These are phyloP conservation scores for Hypocreales sp. DNA, from an alignment of 2,329 filamentous ascomycete species.

Conservation along the genomic window DNA sequence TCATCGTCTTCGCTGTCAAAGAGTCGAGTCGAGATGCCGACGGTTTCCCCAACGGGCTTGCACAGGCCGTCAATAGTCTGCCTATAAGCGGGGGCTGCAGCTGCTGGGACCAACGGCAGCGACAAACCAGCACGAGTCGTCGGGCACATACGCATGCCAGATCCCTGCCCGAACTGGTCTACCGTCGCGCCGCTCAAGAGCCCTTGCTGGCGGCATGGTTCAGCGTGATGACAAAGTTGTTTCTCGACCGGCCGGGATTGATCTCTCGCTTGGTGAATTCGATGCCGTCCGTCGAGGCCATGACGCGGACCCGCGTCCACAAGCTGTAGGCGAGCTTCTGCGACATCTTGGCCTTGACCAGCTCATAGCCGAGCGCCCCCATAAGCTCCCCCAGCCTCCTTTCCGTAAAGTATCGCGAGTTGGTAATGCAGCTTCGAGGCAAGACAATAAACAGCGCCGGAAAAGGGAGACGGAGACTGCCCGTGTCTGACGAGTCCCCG, in stretches of 20 bases:
- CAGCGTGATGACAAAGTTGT: slow-evolving; percentile 81
- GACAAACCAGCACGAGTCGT: no score
- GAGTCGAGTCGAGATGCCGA: no score
- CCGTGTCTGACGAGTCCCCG: slow-evolving; percentile 3
- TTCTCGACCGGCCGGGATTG: slow-evolving; percentile 58
- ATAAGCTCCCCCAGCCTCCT: slow-evolving; percentile 56
- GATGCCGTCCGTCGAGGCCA: slow-evolving; percentile 4
- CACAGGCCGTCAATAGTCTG: no score
- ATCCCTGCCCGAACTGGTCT: no score
- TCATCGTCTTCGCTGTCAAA: no score
- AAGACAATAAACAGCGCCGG: slow-evolving; percentile 79
- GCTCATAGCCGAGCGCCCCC: slow-evolving; percentile 56
- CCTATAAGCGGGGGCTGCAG: no score
- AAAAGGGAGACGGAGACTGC: slow-evolving; percentile 22
- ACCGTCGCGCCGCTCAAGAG: no score
- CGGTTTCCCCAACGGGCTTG: no score
- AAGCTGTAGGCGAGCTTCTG: slow-evolving; percentile 79
- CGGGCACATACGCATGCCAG: no score
- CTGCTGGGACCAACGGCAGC: no score
- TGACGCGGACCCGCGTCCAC: slow-evolving; percentile 42
- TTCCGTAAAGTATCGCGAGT: slow-evolving; percentile 80
- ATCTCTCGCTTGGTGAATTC: slow-evolving; percentile 51
- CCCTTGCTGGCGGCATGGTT: no score
- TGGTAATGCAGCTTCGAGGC: slow-evolving; percentile 73
- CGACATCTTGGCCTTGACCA: slow-evolving; percentile 54